Base-by-base conservation (phyloP, 2,329 filamentous ascomycete genomes). In the Colletotrichum australisinense region DNA sequence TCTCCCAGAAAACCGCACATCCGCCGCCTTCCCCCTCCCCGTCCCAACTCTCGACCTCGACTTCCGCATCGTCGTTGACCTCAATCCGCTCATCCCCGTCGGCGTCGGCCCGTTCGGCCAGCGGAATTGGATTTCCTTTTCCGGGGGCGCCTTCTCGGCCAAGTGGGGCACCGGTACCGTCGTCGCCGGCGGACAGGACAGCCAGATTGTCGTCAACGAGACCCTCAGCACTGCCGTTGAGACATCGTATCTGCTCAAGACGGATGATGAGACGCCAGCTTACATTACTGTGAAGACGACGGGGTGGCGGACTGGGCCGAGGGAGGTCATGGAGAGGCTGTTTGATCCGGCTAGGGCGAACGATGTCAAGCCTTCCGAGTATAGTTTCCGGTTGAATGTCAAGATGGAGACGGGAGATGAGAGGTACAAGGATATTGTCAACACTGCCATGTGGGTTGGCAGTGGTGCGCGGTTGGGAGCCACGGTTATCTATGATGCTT, bases 371-470 rank as follows among this genome's bases (percentile, higher is more conserved):
- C 82, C 83, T 12, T 81, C 83, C 16, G 82, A 83, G 67, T 88
- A 88, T 75, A 85, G 84, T 71, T 88, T 88, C 75, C 83, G 86
- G 74, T 81, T 88, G 76, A 87, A 86, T 70, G 83, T 86, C 71
- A 86, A 85, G 22, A 85, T 88, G 80, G 86, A 87, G 77, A 87
- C 86, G 26, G 81, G 84, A 3, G 86, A 88, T 78, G 83, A 85
- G 77, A 82, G 86, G 35, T 88, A 88, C 75, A 81, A 81, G 60
- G 84, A 86, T 67, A 84, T 84, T 69, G 82, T 88, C 28, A 88
- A 88, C 77, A 86, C 84, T 77, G 86, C 85, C 5, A 80, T 88
- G 65, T 88, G 86, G 86, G 82, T 88, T 59, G 86, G 85, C 7
- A 86, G 85, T 77, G 86, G 86, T 62, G 84, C 86, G 77, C 85